Evolutionary conservation across 1,284 basidiomycete genomes (phyloP), one percentile per base, ranked within the genome.

Genomic region (Ganoderma leucocontextum): DNA sequence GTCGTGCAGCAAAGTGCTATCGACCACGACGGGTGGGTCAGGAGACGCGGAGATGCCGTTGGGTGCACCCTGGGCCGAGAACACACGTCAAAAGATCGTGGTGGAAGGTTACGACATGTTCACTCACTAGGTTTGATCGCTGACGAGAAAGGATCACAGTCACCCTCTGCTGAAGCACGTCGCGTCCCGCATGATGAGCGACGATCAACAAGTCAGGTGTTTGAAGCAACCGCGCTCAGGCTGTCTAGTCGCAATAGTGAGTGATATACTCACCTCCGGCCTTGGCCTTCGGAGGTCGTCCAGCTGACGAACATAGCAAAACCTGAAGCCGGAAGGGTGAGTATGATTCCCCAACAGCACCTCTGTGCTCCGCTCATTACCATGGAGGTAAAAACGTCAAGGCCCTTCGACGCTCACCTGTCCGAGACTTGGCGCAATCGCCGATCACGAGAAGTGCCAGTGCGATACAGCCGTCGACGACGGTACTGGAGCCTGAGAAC

Each of bases 61-160:
- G 33, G 35, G 55, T 12, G 35, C 35, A 58, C 35, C 9, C 35
- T n/a, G 55, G 22, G 47, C 47, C 47, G 35, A 9, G 35, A 35
- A 38, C n/a, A 38, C 35, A 58, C 55, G 52, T 55, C 52, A 55
- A 55, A 17, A 55, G 29, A 38, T 38, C 55, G 55, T 58, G 55
- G 55, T 38, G 19, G 55, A 38, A 22, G 9, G 55, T 58, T 35
- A 38, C 55, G 55, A 58, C 55, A 58, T 58, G 29, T 33, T 58
- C 35, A 22, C 55, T 58, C 55, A 58, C 55, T 58, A 33, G n/a
- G 33, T 58, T 36, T 58, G 55, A 38, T 58, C 2, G 55, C 19
- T 22, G 55, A 58, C 35, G 35, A 58, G 53, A 58, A 36, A 19
- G 4, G 55, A n/a, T 4, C 35, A n/a, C 35, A n/a, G 55, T 38